phyloP scores from a whole-genome alignment of 331 rosid genomes.

The Erythrophleum ivorense region DNA sequence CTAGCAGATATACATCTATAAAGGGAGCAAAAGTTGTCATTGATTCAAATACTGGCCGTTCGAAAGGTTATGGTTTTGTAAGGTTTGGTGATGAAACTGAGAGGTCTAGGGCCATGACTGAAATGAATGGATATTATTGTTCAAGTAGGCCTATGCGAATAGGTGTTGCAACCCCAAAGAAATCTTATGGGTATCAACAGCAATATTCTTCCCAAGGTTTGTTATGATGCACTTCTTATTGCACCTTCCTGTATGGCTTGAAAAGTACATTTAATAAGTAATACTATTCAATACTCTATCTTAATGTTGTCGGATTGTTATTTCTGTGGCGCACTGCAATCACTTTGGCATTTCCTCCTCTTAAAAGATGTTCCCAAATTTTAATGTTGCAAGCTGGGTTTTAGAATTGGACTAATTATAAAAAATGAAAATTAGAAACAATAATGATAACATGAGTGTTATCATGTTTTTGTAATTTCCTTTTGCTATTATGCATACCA shows the following conservation, averaged over 20 bases:
- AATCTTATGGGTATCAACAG: slow-evolving; percentile 85
- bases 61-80: slow-evolving; percentile 98
- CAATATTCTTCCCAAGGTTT: slow-evolving; percentile 96
- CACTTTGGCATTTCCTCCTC: background rate
- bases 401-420: background rate
- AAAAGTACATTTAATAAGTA: slow-evolving; percentile 1
- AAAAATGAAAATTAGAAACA: background rate
- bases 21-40: slow-evolving; percentile 98
- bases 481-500: background rate
- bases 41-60: slow-evolving; percentile 95
- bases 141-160: slow-evolving; percentile 94
- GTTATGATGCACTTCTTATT: slow-evolving; percentile 34
- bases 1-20: slow-evolving; percentile 77
- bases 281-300: background rate
- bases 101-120: slow-evolving; percentile 85
- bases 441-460: background rate
- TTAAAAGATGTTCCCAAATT: background rate
- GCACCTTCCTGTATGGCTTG: slow-evolving; percentile 3
- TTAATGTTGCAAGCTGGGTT: background rate
- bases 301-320: background rate
- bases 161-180: slow-evolving; percentile 98
- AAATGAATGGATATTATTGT: slow-evolving; percentile 95
- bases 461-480: background rate
- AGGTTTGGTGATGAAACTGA: slow-evolving; percentile 98
- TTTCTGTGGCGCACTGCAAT: slow-evolving; percentile 2